Conservation (phyloP, 345 rosid genomes). For the Eucalyptus regnans region DNA sequence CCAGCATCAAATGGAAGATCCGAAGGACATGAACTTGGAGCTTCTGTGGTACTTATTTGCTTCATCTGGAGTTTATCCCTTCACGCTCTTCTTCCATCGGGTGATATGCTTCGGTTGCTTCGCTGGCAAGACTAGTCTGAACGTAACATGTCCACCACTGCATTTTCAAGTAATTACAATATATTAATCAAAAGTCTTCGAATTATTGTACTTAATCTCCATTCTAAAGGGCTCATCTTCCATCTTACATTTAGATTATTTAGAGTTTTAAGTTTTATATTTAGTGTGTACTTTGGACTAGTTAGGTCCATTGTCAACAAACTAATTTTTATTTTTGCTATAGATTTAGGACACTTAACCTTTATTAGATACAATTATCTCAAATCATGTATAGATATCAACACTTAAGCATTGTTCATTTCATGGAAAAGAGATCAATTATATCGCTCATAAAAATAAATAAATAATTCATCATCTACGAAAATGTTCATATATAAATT, state of each 20-base stretch:
- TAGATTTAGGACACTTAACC: not conserved
- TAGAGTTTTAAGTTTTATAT: not conserved
- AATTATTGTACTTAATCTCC: not conserved
- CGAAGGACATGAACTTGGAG: not conserved
- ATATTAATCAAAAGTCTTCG: not conserved
- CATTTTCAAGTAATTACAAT: not conserved
- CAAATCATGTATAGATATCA: not conserved
- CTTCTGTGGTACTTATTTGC: not conserved
- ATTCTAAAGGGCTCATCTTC: not conserved
- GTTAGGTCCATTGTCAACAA: not conserved
- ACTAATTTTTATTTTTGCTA: not conserved
- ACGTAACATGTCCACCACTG: not conserved
- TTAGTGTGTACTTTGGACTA: not conserved
- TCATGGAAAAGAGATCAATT: no score
- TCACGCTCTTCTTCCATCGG: not conserved
- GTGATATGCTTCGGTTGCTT: not conserved
- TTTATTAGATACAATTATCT: not conserved
- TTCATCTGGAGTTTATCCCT: not conserved
- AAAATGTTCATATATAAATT: no score
- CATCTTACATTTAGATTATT: not conserved
- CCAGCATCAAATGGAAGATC: not conserved
- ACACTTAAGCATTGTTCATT: fast-evolving
- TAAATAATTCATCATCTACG: no score
- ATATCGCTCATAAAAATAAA: no score
- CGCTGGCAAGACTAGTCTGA: not conserved